Conservation (phyloP, 164 flowering plant species). For the Magnolia sinica region DNA sequence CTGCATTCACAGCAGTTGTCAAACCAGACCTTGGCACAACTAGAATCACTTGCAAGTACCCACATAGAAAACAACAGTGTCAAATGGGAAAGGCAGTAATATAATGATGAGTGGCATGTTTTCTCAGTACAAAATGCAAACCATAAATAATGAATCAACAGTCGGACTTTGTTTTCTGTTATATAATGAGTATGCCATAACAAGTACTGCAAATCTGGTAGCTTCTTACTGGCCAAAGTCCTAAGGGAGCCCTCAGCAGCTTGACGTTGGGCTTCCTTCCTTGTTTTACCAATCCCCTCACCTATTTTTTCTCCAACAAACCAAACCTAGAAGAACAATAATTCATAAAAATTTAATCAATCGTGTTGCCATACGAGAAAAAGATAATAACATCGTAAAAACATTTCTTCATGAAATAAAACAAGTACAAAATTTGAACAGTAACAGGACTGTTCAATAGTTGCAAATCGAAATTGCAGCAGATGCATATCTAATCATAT, state of each 20-base stretch:
- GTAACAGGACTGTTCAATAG: neutral
- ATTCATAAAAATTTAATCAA: constrained; percentile 7
- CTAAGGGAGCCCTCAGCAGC: constrained; percentile 82
- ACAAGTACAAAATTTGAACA: neutral
- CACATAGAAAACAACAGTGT: too few species aligned
- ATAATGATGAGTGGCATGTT: too few species aligned
- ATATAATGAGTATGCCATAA: neutral
- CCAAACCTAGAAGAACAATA: constrained; percentile 53
- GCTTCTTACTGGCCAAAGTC: constrained; percentile 63
- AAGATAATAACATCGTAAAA: neutral
- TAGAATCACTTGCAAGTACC: too few species aligned
- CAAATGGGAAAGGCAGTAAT: too few species aligned
- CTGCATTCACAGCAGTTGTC: too few species aligned
- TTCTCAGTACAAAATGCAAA: neutral
- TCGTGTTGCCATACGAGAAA: neutral
- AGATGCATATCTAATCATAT: neutral
- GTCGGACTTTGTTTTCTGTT: neutral
- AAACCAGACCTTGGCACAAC: too few species aligned
- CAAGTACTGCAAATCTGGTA: neutral
- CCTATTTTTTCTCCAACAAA: constrained; percentile 84
- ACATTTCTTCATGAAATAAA: neutral
- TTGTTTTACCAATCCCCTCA: constrained; percentile 75
- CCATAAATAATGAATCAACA: neutral
- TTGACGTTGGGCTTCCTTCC: constrained; percentile 74
- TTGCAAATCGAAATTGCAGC: neutral